phyloP scores from a whole-genome alignment of 1,139 yeast genomes.

The Yueomyces sp. region DNA sequence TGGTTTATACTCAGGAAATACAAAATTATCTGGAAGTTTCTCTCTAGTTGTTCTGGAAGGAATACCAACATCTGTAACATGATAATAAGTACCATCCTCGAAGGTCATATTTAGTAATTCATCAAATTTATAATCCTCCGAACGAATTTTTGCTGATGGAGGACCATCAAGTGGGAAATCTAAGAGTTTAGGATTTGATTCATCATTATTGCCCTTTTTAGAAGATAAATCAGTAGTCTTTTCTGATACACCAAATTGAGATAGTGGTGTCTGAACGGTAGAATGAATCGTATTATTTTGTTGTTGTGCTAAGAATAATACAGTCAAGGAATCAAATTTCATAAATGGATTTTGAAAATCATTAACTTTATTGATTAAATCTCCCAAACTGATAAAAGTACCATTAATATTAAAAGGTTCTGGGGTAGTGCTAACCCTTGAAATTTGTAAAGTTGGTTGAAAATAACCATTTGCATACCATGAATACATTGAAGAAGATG shows the following conservation, averaged over 20 bases:
- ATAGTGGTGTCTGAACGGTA: neutral
- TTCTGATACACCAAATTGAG: neutral
- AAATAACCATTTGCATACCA: constrained; percentile 24
- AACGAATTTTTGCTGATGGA: constrained; percentile 2
- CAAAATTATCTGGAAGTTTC: neutral
- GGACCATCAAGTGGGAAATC: neutral
- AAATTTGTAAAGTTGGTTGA: constrained; percentile 18
- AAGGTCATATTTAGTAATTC: constrained; percentile 15
- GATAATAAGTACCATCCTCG: constrained; percentile 19
- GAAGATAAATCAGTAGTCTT: neutral
- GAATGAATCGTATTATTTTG: neutral
- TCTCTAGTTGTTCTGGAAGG: constrained; percentile 7
- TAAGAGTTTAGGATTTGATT: neutral
- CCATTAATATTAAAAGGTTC: constrained; percentile 20
- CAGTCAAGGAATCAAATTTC: constrained; percentile 11
- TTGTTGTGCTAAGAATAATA: neutral
- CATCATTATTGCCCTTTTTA: neutral
- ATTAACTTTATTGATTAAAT: constrained; percentile 14
- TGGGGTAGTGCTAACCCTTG: constrained; percentile 11
- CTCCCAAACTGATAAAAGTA: constrained; percentile 16
- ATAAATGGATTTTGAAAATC: constrained; percentile 19
- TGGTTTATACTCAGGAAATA: constrained; percentile 1
- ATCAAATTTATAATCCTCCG: constrained; percentile 17
- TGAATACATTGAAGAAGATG: constrained; percentile 18
- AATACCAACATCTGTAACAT: constrained; percentile 16